Evolutionary conservation across 148 eudicot species (phyloP).

Genomic region (Diospyros kaki): DNA sequence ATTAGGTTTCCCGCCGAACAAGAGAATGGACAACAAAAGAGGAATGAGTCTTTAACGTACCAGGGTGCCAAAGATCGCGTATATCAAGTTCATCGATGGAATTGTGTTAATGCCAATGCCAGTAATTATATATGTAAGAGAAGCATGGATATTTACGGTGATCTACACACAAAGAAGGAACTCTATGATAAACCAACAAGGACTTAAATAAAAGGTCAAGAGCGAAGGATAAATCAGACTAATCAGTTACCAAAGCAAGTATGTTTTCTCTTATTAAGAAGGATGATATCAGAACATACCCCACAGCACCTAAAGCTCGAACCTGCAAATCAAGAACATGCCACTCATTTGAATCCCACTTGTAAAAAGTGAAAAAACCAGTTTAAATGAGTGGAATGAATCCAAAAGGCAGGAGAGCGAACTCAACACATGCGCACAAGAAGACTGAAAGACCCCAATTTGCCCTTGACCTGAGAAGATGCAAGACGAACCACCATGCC

Average conservation of each 20-base stretch:
- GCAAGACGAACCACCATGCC: slow-evolving; percentile 3
- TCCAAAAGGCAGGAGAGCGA: slow-evolving; percentile 19
- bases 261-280: slow-evolving; percentile 90
- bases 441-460: slow-evolving; percentile 70
- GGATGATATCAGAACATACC: slow-evolving; percentile 73
- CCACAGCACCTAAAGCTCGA: slow-evolving; percentile 73
- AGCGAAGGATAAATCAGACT: slow-evolving; percentile 6
- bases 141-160: slow-evolving; percentile 81
- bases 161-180: slow-evolving; percentile 41
- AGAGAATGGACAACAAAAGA: not conserved
- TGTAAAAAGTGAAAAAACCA: not conserved
- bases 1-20: not conserved
- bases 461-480: slow-evolving; percentile 42
- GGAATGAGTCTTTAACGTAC: slow-evolving; percentile 28
- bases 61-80: slow-evolving; percentile 70
- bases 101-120: slow-evolving; percentile 57
- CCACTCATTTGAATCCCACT: not conserved
- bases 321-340: slow-evolving; percentile 40
- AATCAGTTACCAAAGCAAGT: slow-evolving; percentile 67
- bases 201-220: not conserved
- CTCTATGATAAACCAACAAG: not conserved
- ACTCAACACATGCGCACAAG: slow-evolving; percentile 61
- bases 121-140: slow-evolving; percentile 52
- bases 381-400: slow-evolving; percentile 1
- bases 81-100: slow-evolving; percentile 75